Evolutionary conservation across 2,329 filamentous ascomycete species (phyloP).

Genomic region (Diatrype stigma): DNA sequence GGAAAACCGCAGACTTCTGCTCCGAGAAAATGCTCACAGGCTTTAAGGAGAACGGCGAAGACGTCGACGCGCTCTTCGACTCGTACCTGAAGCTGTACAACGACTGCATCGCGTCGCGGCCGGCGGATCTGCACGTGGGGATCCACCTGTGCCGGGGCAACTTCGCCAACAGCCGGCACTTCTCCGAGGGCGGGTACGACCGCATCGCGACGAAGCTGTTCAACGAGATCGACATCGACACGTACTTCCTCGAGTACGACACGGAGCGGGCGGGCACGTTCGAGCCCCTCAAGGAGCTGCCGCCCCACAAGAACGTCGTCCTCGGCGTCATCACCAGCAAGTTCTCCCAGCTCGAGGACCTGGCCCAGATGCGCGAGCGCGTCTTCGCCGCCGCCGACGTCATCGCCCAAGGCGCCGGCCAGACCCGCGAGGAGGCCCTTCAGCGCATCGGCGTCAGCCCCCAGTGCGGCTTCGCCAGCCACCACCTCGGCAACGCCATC

Average conservation of each 20-base stretch:
- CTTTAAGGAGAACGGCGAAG: constrained; percentile 66
- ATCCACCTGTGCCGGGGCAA: constrained; percentile 71
- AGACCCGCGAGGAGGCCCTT: constrained; percentile 63
- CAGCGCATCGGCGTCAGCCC: constrained; percentile 66
- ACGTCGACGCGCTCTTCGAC: constrained; percentile 65
- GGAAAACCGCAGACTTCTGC: constrained; percentile 58
- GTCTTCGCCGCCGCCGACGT: constrained; percentile 61
- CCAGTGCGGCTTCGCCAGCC: constrained; percentile 71
- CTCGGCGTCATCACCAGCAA: constrained; percentile 63
- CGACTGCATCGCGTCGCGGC: constrained; percentile 60
- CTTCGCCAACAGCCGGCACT: constrained; percentile 63
- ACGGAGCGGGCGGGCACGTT: constrained; percentile 61
- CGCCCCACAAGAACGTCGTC: constrained; percentile 58
- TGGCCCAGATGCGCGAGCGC: constrained; percentile 55
- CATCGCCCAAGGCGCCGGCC: constrained; percentile 62
- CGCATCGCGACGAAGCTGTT: constrained; percentile 64
- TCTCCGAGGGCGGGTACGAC: constrained; percentile 64
- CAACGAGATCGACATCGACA: constrained; percentile 58
- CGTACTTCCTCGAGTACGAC: constrained; percentile 68
- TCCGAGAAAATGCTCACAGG: constrained; percentile 67
- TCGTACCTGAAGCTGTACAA: constrained; percentile 77
- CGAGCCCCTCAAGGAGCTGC: constrained; percentile 58
- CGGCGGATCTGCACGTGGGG: constrained; percentile 68
- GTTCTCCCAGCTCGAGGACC: constrained; percentile 57
- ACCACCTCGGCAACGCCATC: constrained; percentile 68